Evolutionary conservation across 2,329 filamentous ascomycete genomes (phyloP), one percentile per base, ranked within the genome.

Genomic region (Neofusicoccum ribis): DNA sequence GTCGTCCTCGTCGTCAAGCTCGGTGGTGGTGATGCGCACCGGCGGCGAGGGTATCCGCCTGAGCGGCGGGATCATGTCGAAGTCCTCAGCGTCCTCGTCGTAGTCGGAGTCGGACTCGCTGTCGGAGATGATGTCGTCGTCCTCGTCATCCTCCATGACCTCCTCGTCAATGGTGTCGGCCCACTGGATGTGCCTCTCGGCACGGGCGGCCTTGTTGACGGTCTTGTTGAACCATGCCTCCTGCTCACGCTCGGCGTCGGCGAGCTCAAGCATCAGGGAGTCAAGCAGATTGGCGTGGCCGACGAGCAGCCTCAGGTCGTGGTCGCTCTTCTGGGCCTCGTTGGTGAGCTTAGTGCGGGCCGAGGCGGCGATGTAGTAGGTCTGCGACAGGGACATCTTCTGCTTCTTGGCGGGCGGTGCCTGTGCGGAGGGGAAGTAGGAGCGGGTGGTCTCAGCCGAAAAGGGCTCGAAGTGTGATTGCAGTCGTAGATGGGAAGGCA

Each of bases 271-370:
- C 95, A 98, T 98, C 76, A 99, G 84, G 46, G 89, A 90, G 82
- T 99, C 95, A 78, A 99, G 91, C 54, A 98, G 90, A 86, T 98
- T 99, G 83, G 95, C 95, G 81, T 99, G 95, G 74, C 94, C 95
- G 73, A 99, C 95, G 67, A 99, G 90, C 51, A 96, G 88, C 76
- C 94, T 89, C 69, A 99, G 91, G 84, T 98, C 89, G 86, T 98
- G 95, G 78, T 98, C 94, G 73, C 92, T 85, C 74, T 90, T 90
- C 80, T 89, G 88, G 83, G 95, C 95, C 83, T 98, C 94, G 69
- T 86, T 87, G 70, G 93, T 93, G 76, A 99, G 93, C 92, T 99
- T 99, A 73, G 89, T 90, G 79, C 95, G 89, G 77, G 95, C 95
- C 81, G 93, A 94, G 85, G 97, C 93, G 78, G 95, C 95, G 74